Percentiles rank a stretch among this genome's conserved stretches.
phyloP scores from a whole-genome alignment of 163 green algal species.

The Chlamydomonas reinhardtii region DNA sequence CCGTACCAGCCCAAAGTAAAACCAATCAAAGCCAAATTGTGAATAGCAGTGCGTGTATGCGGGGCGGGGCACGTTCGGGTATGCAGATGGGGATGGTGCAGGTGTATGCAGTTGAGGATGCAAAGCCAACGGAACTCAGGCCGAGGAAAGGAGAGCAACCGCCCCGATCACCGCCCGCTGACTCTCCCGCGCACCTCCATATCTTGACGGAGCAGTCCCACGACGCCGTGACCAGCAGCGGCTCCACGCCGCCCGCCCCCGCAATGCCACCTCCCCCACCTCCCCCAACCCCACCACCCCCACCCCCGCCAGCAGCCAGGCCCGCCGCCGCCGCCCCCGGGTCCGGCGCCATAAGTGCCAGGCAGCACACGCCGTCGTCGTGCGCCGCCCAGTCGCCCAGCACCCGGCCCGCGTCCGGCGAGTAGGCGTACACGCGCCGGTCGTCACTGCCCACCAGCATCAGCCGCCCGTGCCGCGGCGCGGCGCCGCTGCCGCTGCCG shows the following conservation, averaged over 20 bases:
- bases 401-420: slow-evolving; percentile 63
- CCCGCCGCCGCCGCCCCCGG: not conserved
- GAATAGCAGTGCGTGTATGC: no score
- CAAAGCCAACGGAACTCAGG: no score
- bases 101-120: no score
- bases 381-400: slow-evolving; percentile 77
- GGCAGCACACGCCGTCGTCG: slow-evolving; percentile 76
- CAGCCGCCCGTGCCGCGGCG: slow-evolving; percentile 50
- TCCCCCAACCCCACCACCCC: no score
- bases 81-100: not conserved
- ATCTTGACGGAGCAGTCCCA: slow-evolving; percentile 86
- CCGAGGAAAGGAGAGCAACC: no score
- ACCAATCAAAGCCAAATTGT: no score
- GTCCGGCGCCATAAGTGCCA: slow-evolving; percentile 52
- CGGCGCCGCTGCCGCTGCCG: not conserved
- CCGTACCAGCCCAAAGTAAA: no score
- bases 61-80: not conserved
- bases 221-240: slow-evolving; percentile 67
- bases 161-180: no score
- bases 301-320: not conserved
- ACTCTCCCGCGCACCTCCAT: slow-evolving; percentile 64
- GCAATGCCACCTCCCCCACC: no score
- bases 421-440: slow-evolving; percentile 78
- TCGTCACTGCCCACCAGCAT: slow-evolving; percentile 74
- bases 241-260: no score